Evolutionary conservation across 2,329 filamentous ascomycete genomes (phyloP).

Genomic region (Fonsecaea pedrosoi): DNA sequence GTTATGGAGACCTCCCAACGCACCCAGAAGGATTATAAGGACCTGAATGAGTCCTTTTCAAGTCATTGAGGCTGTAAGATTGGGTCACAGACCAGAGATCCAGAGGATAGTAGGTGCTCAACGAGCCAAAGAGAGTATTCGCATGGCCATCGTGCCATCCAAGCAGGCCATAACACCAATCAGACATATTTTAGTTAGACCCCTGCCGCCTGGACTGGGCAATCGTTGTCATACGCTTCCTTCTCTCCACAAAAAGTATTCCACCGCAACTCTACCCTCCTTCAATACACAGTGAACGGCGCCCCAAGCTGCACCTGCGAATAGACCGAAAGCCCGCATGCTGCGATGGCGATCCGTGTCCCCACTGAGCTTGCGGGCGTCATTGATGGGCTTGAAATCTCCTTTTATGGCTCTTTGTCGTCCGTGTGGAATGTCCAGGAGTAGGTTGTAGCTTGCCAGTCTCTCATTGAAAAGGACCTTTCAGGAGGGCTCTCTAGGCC

Average conservation of each 20-base stretch:
- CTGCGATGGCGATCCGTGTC: slow-evolving; percentile 14
- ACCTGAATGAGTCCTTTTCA: slow-evolving; percentile 11
- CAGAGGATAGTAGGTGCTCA: slow-evolving; percentile 1
- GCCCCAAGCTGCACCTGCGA: slow-evolving; percentile 11
- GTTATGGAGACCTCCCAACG: slow-evolving; percentile 6
- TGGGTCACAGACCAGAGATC: slow-evolving; percentile 10
- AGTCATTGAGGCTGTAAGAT: slow-evolving; percentile 12
- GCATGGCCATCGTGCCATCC: slow-evolving; percentile 1
- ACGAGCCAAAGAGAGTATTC: slow-evolving; percentile 13
- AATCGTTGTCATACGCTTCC: neutral
- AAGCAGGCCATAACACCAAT: slow-evolving; percentile 12
- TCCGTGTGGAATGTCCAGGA: neutral
- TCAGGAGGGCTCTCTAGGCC: neutral
- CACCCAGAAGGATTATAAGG: slow-evolving; percentile 7
- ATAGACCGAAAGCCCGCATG: slow-evolving; percentile 8
- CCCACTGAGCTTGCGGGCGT: slow-evolving; percentile 1
- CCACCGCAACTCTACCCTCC: neutral
- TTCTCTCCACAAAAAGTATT: neutral
- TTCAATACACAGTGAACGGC: neutral
- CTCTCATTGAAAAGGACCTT: neutral
- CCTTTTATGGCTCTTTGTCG: neutral
- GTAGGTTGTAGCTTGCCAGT: neutral
- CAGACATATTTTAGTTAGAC: slow-evolving; percentile 14
- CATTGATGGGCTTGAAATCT: neutral
- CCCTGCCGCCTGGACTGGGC: neutral